Evolutionary conservation across 148 eudicot species (phyloP).

Genomic region (Chenopodium berlandieri): DNA sequence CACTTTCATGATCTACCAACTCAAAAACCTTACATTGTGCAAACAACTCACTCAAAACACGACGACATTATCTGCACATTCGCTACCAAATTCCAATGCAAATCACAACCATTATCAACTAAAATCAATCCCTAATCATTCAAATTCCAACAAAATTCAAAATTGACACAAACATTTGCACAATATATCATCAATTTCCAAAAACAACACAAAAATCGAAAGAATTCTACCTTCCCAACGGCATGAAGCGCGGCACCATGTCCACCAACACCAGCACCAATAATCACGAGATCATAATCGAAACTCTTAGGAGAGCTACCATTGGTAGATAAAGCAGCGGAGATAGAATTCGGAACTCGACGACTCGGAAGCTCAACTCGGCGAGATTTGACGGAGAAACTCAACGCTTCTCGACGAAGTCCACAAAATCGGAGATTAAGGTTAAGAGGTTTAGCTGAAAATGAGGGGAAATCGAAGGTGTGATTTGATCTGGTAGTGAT

Average conservation of each 20-base stretch:
- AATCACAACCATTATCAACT: background rate
- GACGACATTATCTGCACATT: background rate
- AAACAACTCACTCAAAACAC: background rate
- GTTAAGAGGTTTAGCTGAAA: constrained; percentile 22
- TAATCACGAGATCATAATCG: constrained; percentile 84
- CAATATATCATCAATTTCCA: background rate
- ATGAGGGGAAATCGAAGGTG: constrained; percentile 12
- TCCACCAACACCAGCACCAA: constrained; percentile 98
- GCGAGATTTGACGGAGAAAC: constrained; percentile 31
- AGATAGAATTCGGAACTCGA: constrained; percentile 18
- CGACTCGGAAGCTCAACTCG: constrained; percentile 21
- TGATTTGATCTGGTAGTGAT: constrained; percentile 37
- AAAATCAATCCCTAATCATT: background rate
- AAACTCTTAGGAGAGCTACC: constrained; percentile 52
- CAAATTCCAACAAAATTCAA: background rate
- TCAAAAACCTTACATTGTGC: background rate
- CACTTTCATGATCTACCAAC: background rate
- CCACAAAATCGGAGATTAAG: constrained; percentile 75
- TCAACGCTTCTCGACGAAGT: constrained; percentile 50
- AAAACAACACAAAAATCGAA: background rate
- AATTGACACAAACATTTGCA: background rate
- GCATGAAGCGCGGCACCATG: constrained; percentile 99
- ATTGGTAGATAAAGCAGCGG: constrained; percentile 47
- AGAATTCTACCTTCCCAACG: constrained; percentile 65
- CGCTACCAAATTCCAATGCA: background rate